These are phyloP conservation scores for Papiliotrema nemorosa DNA, from an alignment of 1,284 basidiomycete species.

Conservation along the genomic window DNA sequence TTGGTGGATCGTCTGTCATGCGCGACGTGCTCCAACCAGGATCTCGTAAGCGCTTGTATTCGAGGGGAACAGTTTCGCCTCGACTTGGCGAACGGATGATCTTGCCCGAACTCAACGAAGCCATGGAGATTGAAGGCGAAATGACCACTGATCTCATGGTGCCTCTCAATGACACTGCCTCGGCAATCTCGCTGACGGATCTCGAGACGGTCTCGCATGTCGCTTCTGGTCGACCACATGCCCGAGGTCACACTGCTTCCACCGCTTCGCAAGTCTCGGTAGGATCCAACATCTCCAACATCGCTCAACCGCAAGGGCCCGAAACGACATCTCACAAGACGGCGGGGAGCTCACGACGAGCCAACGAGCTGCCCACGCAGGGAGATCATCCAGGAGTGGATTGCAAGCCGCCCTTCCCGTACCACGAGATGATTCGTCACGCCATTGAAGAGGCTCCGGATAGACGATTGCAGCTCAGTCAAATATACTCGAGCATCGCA, in stretches of 20 bases:
- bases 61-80: conserved; percentile 22
- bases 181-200: conserved; percentile 1
- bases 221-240: neutral
- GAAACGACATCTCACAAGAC: neutral
- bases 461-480: conserved; percentile 42
- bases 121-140: conserved; percentile 21
- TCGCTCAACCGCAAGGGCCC: neutral
- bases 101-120: conserved; percentile 22
- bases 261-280: conserved; percentile 28
- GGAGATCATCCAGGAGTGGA: conserved; percentile 41
- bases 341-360: conserved; percentile 23
- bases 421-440: conserved; percentile 48
- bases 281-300: conserved; percentile 16
- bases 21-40: conserved; percentile 19
- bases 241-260: conserved; percentile 21
- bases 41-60: conserved; percentile 8
- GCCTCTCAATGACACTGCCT: conserved; percentile 19
- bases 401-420: conserved; percentile 48
- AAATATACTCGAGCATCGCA: conserved; percentile 46
- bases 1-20: conserved; percentile 25
- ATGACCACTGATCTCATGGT: conserved; percentile 13
- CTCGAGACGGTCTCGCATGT: conserved; percentile 17
- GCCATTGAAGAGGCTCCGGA: conserved; percentile 47
- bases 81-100: conserved; percentile 12
- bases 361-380: conserved; percentile 41